Base-by-base conservation (phyloP, 306 rosid species). In the Fagus sylvatica region DNA sequence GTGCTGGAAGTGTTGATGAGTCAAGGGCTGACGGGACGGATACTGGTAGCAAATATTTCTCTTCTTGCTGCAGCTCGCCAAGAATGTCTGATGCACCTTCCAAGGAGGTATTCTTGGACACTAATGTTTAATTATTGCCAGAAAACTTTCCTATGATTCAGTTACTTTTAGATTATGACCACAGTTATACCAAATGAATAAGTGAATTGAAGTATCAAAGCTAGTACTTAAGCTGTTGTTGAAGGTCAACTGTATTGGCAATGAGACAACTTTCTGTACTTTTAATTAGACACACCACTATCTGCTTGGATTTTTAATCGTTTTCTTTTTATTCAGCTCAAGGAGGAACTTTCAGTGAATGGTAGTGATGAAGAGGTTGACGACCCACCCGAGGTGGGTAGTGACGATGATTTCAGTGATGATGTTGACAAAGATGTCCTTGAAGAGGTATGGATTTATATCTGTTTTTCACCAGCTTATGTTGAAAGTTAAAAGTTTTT, bases 301-400 rank as follows among this genome's bases (percentile, higher is more conserved):
- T 17, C 49, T n/a, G 41, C 46, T 7, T 7, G 32, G 49, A 6
- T 65, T 53, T 64, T 11, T 73, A 54, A 28, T 56, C 17, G 17
- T 59, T 59, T 53, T 34, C 36, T 56, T 72, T 10, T 7, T 39
- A 39, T 81, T 82, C 69, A 92, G 98, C 91, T 91, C 65, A 95
- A 85, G 89, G 97, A 89, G 74, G 95, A 95, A 65, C 81, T 78
- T 77, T 95, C 97, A 11, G 98, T 95, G 66, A 80, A 90, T 78
- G 98, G 98, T 17, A 95, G 98, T 32, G 98, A 95, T 78, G 98
- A 95, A 82, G 98, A 95, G 85, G 84, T 82, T 65, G 98, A 92
- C 53, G 97, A 95, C 72, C 93, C 88, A 46, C 89, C 75, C 2
- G 93, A 94, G 67, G 81, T 53, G 13, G 95, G 91, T 56, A 94